Evolutionary conservation across 2,329 filamentous ascomycete genomes (phyloP).

Genomic region (Trichoderma endophyticum): DNA sequence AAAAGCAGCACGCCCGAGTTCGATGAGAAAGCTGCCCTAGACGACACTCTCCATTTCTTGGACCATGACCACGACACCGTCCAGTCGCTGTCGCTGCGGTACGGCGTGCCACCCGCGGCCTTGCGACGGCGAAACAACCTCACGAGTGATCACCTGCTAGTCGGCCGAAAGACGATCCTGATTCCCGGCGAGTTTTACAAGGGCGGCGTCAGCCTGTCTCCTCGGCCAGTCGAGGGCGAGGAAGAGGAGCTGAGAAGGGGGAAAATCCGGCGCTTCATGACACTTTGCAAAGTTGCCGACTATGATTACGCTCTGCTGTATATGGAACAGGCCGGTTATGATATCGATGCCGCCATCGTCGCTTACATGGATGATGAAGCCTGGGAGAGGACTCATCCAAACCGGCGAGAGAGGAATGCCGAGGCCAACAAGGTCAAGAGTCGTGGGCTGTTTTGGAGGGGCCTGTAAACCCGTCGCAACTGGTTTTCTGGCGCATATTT

Average conservation of each 20-base stretch:
- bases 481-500: neutral
- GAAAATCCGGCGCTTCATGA: conserved; percentile 74
- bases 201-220: conserved; percentile 64
- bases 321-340: conserved; percentile 65
- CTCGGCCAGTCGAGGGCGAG: conserved; percentile 68
- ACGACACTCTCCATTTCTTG: conserved; percentile 73
- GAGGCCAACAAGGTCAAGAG: conserved; percentile 32
- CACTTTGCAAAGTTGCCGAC: conserved; percentile 71
- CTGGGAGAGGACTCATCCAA: conserved; percentile 69
- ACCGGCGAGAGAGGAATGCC: conserved; percentile 23
- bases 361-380: conserved; percentile 67
- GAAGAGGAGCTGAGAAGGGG: conserved; percentile 69
- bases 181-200: conserved; percentile 71
- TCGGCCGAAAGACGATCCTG: conserved; percentile 64
- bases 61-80: conserved; percentile 67
- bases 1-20: conserved; percentile 28
- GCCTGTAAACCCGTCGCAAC: conserved; percentile 23
- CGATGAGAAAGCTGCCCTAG: conserved; percentile 38
- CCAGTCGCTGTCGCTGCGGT: conserved; percentile 65
- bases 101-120: conserved; percentile 61
- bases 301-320: conserved; percentile 75
- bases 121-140: conserved; percentile 68
- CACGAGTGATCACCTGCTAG: conserved; percentile 67
- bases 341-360: conserved; percentile 62
- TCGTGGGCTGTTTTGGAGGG: conserved; percentile 33